phyloP scores from a whole-genome alignment of 768 basidiomycete genomes.

The Agrocybe praecox region DNA sequence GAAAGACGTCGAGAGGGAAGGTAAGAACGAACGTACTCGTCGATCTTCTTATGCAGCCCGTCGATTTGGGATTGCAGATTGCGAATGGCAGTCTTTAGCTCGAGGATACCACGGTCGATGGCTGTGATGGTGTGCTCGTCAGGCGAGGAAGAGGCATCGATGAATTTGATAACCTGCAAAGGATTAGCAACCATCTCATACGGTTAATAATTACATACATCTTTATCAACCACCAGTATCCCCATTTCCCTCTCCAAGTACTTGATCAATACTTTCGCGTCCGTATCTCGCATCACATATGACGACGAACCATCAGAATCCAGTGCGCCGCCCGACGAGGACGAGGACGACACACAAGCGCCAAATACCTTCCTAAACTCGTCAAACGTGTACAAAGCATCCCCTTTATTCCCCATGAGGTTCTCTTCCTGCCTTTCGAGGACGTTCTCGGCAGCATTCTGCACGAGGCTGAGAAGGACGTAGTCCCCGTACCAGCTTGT shows the following conservation, averaged over 20 bases:
- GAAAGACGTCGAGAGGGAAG: neutral
- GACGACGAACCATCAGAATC: constrained; percentile 6
- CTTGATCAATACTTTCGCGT: constrained; percentile 71
- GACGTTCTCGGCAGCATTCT: constrained; percentile 64
- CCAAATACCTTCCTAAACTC: constrained; percentile 64
- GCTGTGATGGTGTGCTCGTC: constrained; percentile 59
- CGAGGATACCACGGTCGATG: constrained; percentile 83
- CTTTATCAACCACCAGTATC: constrained; percentile 63
- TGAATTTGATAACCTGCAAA: constrained; percentile 82
- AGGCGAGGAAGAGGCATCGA: constrained; percentile 37
- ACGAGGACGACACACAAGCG: constrained; percentile 34
- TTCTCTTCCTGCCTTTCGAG: constrained; percentile 40
- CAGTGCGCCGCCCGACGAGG: constrained; percentile 26
- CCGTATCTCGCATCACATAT: constrained; percentile 53
- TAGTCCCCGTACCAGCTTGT: constrained; percentile 70
- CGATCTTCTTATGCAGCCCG: constrained; percentile 68
- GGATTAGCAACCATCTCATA: neutral
- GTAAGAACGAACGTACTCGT: constrained; percentile 51
- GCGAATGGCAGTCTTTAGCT: constrained; percentile 71
- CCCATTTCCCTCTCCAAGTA: constrained; percentile 79
- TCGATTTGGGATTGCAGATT: constrained; percentile 73
- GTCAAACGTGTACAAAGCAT: constrained; percentile 61
- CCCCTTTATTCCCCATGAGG: constrained; percentile 50
- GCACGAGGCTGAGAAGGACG: constrained; percentile 65
- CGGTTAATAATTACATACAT: constrained; percentile 44